Evolutionary conservation across 768 basidiomycete genomes (phyloP), one percentile per base, ranked within the genome.

Genomic region (Daedalea quercina): DNA sequence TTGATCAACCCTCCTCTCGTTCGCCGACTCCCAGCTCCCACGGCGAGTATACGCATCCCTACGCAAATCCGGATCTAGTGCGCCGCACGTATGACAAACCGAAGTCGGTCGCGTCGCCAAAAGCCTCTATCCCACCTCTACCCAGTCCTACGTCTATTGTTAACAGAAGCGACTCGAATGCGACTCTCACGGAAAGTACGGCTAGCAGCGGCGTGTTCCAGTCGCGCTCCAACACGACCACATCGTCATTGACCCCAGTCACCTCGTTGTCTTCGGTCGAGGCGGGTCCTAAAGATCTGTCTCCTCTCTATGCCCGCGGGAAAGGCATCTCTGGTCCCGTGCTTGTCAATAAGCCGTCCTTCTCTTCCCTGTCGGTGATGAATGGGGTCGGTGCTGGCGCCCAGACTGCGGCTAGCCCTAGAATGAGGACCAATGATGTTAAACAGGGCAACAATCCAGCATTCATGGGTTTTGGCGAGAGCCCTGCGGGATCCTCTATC

Each of bases 21-120:
- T 56, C 71, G 64, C 53, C 56, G 34, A 60, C 67, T 49, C 64
- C 62, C 15, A 52, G 41, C 20, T 53, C 55, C 20, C 34, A 52
- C 7, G 59, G 64, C 19, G 67, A 70, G 17, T 75, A 71, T 52
- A 62, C 77, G 35, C 89, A 91, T 69, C 89, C 89, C 24, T 91
- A 89, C 64, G 89, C 89, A 49, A 89, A 90, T 60, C 87, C 88
- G 8, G 84, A 89, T 56, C 70, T 87, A 43, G 78, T 77, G 28
- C 56, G 56, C 20, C 44, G 35, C 19, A 50, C 50, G 9, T 20
- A 9, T 9, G 20, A 35, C 17, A 23, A 49, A 9, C 48, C 33
- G 17, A 19, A 12, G 19, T 50, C 48, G 3, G 7, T 37, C 33
- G 13, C 23, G 22, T 42, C 50, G 3, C 50, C 50, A 8, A 43